Conservation (phyloP, 164 flowering plant genomes). For the Tetrastigma voinierianum region DNA sequence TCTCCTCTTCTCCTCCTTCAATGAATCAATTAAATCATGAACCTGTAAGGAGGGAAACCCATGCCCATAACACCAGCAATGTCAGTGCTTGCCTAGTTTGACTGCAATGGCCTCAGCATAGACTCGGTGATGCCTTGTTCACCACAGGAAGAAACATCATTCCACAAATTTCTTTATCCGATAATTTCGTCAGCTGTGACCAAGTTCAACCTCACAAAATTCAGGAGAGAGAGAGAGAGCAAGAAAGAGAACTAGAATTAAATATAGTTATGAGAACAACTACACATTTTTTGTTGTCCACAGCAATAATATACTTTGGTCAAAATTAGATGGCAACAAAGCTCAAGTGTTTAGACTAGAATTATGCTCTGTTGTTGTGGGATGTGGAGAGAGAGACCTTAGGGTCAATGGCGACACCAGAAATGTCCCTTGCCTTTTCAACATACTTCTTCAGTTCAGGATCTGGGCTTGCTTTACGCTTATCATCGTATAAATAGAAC, state of each 20-base stretch:
- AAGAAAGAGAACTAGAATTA: background rate
- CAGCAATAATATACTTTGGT: too few species aligned
- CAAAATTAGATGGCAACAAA: too few species aligned
- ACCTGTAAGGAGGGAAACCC: constrained; percentile 98
- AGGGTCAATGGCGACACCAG: constrained; percentile 59
- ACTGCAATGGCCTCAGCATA: constrained; percentile 84
- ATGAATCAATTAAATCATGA: constrained; percentile 5
- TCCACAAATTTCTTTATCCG: constrained; percentile 81
- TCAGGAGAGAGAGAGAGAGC: background rate
- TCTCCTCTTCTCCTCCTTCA: too few species aligned
- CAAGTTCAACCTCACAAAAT: background rate
- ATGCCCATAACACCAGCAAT: constrained; percentile 85
- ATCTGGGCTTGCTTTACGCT: constrained; percentile 71
- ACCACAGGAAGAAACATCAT: constrained; percentile 93
- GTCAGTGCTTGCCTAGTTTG: constrained; percentile 85
- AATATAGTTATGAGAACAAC: too few species aligned
- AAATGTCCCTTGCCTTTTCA: constrained; percentile 72
- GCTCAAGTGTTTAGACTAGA: too few species aligned
- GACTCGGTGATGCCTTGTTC: constrained; percentile 91
- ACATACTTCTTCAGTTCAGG: constrained; percentile 71
- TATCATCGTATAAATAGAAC: constrained; percentile 71
- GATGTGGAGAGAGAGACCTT: constrained; percentile 79
- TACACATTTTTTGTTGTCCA: too few species aligned
- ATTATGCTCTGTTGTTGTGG: too few species aligned
- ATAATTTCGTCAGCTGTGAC: constrained; percentile 46